Conservation (phyloP, 805 yeast species). For the Yamadazyma laniorum region DNA sequence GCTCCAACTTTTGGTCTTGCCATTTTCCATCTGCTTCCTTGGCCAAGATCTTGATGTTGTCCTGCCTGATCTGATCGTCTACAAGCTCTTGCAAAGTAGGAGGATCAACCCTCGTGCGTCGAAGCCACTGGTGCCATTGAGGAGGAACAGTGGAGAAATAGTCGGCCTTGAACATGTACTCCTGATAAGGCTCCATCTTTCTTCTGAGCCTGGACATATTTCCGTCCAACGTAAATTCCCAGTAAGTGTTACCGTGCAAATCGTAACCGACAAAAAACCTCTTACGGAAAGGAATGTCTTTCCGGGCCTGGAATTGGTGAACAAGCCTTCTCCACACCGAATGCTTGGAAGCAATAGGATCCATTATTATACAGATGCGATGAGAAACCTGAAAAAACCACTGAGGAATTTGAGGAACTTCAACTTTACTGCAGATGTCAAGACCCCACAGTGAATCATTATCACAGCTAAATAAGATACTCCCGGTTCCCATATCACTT, state of each 20-base stretch:
- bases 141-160: slow-evolving; percentile 60
- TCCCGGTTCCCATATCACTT: slow-evolving; percentile 40
- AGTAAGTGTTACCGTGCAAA: slow-evolving; percentile 78
- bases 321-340: slow-evolving; percentile 49
- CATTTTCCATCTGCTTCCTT: slow-evolving; percentile 45
- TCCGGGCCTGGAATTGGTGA: slow-evolving; percentile 58
- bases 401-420: too few relatives aligned
- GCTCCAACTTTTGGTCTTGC: slow-evolving; percentile 32
- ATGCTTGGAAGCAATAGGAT: slow-evolving; percentile 47
- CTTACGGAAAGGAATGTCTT: slow-evolving; percentile 66
- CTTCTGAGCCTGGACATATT: slow-evolving; percentile 57
- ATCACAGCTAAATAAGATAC: slow-evolving; percentile 26
- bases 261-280: slow-evolving; percentile 75
- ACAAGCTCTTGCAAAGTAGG: slow-evolving; percentile 66
- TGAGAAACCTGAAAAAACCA: too few relatives aligned
- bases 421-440: too few relatives aligned
- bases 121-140: slow-evolving; percentile 81
- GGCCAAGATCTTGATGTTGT: slow-evolving; percentile 50
- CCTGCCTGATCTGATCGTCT: slow-evolving; percentile 56
- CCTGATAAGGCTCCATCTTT: slow-evolving; percentile 55
- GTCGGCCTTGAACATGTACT: slow-evolving; percentile 51
- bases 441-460: slow-evolving; percentile 19
- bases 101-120: slow-evolving; percentile 55
- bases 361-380: too few relatives aligned
- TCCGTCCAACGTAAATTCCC: slow-evolving; percentile 69